phyloP scores from a whole-genome alignment of 108 stramenopile species.

The Pseudonitzschia delicatissima region DNA sequence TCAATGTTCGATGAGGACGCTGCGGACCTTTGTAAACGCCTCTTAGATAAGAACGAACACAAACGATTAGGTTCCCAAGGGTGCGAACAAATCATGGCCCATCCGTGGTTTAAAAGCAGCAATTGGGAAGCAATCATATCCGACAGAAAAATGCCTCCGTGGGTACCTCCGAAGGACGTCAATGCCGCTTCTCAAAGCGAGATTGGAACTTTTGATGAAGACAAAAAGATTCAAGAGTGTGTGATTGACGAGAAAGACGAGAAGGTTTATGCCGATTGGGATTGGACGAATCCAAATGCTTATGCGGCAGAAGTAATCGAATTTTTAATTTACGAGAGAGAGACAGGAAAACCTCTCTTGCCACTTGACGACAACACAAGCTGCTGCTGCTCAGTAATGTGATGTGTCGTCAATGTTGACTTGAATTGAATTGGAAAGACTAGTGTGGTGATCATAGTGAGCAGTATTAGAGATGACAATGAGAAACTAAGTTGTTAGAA shows the following conservation, averaged over 20 bases:
- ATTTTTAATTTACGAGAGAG: slow-evolving; percentile 83
- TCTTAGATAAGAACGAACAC: slow-evolving; percentile 81
- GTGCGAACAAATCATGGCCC: slow-evolving; percentile 89
- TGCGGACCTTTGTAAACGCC: slow-evolving; percentile 71
- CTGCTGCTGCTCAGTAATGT: slow-evolving; percentile 68
- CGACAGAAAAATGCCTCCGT: slow-evolving; percentile 79
- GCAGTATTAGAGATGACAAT: background rate
- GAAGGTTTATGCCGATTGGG: slow-evolving; percentile 72
- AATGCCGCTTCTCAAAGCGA: slow-evolving; percentile 90
- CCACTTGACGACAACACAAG: slow-evolving; percentile 46
- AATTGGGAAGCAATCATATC: slow-evolving; percentile 81
- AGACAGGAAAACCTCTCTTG: slow-evolving; percentile 73
- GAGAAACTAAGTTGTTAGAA: no score
- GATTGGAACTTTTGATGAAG: slow-evolving; percentile 81
- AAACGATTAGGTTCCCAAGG: slow-evolving; percentile 80
- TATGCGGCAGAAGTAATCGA: slow-evolving; percentile 85
- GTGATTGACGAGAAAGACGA: slow-evolving; percentile 70
- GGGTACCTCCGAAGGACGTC: slow-evolving; percentile 87
- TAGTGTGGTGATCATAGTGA: no score
- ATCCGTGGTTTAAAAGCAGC: slow-evolving; percentile 84
- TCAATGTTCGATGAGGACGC: slow-evolving; percentile 67
- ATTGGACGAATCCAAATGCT: slow-evolving; percentile 77
- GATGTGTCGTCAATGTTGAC: slow-evolving; percentile 7
- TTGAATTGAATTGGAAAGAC: slow-evolving; percentile 12
- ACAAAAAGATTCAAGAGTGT: slow-evolving; percentile 66